Conservation (phyloP, 2,329 filamentous ascomycete genomes). For the Alternaria triticimaculans region DNA sequence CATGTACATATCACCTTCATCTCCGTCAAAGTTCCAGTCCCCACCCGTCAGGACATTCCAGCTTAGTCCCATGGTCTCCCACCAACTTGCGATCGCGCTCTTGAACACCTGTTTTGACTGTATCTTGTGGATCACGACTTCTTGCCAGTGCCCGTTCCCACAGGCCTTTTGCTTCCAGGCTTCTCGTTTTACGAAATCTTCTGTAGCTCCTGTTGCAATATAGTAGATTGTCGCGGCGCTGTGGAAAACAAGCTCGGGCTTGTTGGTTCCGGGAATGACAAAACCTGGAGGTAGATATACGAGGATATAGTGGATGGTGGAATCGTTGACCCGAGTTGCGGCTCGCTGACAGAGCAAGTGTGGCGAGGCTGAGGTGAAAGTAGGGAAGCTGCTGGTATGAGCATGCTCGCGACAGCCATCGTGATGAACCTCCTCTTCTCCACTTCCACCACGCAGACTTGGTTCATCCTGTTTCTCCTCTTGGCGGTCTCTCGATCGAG, state of each 20-base stretch:
- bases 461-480: neutral
- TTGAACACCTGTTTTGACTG: constrained; percentile 19
- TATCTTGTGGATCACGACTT: constrained; percentile 10
- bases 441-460: neutral
- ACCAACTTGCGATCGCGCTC: constrained; percentile 7
- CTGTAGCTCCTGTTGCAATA: neutral
- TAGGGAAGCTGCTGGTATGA: neutral
- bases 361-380: neutral
- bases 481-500: neutral
- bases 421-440: neutral
- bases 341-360: neutral
- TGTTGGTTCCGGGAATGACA: constrained; percentile 1
- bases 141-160: neutral
- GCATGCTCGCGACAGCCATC: neutral
- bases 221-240: neutral
- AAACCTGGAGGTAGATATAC: constrained; percentile 16
- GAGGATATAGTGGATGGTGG: neutral
- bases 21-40: constrained; percentile 12
- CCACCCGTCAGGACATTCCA: neutral
- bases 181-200: neutral
- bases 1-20: constrained; percentile 18
- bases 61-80: neutral
- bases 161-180: neutral
- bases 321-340: neutral
- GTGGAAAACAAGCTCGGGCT: constrained; percentile 10